phyloP scores from a whole-genome alignment of 1,139 yeast species.

The Taiozyma sp. region DNA sequence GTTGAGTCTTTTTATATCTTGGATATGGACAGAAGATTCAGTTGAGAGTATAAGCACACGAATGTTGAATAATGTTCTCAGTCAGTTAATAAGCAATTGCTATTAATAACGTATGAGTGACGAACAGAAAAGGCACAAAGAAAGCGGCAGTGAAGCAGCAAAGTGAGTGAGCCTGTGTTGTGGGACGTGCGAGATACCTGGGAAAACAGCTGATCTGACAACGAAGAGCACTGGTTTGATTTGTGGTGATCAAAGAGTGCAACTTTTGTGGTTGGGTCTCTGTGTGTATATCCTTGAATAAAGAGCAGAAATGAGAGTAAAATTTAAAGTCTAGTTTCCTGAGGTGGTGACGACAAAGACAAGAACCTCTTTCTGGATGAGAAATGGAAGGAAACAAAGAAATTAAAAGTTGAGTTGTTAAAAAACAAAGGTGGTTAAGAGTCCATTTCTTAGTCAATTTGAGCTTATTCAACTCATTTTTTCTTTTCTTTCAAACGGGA shows the following conservation, averaged over 20 bases:
- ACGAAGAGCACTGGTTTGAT: too few relatives aligned
- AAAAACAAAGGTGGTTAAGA: background rate
- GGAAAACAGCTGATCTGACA: background rate
- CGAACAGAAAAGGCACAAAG: too few relatives aligned
- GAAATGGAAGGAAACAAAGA: conserved; percentile 7
- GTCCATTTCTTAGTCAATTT: background rate
- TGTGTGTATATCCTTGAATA: background rate
- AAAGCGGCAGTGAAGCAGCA: too few relatives aligned
- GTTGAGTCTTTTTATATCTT: background rate
- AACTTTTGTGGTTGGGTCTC: background rate
- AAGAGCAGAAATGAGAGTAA: background rate
- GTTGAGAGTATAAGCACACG: background rate
- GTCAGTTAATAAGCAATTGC: too few relatives aligned
- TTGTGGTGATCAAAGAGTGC: background rate
- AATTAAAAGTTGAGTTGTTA: background rate
- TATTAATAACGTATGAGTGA: too few relatives aligned
- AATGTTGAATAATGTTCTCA: background rate
- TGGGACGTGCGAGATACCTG: background rate
- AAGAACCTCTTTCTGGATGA: background rate
- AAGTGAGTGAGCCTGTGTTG: too few relatives aligned
- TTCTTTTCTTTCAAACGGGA: background rate
- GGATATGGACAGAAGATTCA: background rate
- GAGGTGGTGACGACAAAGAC: background rate
- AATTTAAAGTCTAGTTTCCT: background rate
- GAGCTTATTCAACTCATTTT: background rate